Evolutionary conservation across 2,329 filamentous ascomycete species (phyloP), one percentile per base, ranked within the genome.

Genomic region (Aspergillus sp.): DNA sequence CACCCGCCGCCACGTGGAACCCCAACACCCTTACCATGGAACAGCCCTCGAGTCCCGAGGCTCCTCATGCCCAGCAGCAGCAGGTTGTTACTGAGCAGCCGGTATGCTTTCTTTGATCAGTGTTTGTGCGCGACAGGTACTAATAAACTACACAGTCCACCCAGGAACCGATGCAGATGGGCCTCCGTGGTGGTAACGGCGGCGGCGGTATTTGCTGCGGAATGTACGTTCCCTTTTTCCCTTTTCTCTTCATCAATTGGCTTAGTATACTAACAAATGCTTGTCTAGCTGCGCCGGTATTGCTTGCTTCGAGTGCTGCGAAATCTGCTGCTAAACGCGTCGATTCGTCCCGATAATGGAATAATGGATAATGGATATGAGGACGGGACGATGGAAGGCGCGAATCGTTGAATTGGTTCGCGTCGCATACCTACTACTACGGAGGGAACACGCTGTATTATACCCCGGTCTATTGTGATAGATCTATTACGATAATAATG

Each of bases 351-450:
- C 41, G 38, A 41, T 30, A 30, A 30, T 12, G 25, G 15, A 41
- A 20, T 23, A 48, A 45, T 22, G 15, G 33, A 23, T 23, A 23
- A 41, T 37, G 43, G 25, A 12, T 20, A 37, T 10, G 22, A 20
- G n/a, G n/a, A 27, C 15, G 20, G 25, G 23, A 22, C 10, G 4
- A 12, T 43, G 19, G 6, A 32, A 3, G 2, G 9, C 20, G 22
- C 10, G 13, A 19, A 41, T 41, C 23, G 7, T 6, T 17, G 41
- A 53, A 10, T 12, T 10, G 25, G 25, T 30, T 30, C 25, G 25
- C 25, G 25, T 30, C 25, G 25, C 25, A 30, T 30, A 30, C 10
- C 7, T 30, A 5, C 25, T 30, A 4, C 86, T 86, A 50, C 85
- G 79, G 51, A 84, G 86, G 35, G 4, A 4, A 17, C 7, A 39